phyloP scores from a whole-genome alignment of 371 early-diverging fungal species.

The Batkoa obscura region DNA sequence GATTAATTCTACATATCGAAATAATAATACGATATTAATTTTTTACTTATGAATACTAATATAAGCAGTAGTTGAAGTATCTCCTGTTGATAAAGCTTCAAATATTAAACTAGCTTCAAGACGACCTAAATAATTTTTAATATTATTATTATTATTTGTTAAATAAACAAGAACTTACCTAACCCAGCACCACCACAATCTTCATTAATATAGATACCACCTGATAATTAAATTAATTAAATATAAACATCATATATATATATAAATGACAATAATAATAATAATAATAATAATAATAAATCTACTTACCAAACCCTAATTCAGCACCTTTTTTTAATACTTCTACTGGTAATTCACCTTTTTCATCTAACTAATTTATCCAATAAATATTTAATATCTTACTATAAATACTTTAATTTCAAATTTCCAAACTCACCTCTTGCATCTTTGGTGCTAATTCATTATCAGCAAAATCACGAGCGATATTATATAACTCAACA shows the following conservation, averaged over 20 bases:
- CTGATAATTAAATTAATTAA: not conserved
- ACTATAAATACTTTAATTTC: not conserved
- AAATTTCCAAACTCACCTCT: conserved; percentile 10
- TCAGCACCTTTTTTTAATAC: conserved; percentile 23
- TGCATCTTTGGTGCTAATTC: conserved; percentile 31
- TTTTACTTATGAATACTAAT: conserved; percentile 32
- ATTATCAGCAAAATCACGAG: conserved; percentile 24
- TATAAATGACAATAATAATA: no score
- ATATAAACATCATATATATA: no score
- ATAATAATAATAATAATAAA: not conserved
- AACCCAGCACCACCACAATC: conserved; percentile 24
- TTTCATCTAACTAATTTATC: conserved; percentile 25
- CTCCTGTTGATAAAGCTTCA: conserved; percentile 31
- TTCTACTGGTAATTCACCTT: conserved; percentile 23
- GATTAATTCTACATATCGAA: not conserved
- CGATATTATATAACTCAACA: conserved; percentile 19
- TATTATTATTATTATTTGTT: not conserved
- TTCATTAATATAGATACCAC: conserved; percentile 16
- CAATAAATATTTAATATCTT: no score
- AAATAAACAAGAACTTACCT: not conserved
- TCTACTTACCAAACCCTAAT: conserved; percentile 27
- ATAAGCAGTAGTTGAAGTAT: conserved; percentile 36
- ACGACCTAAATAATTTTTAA: conserved; percentile 9
- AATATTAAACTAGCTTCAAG: conserved; percentile 27
- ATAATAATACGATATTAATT: not conserved